Conservation (phyloP, 1,139 yeast genomes). For the Geotrichum histeridarum region DNA sequence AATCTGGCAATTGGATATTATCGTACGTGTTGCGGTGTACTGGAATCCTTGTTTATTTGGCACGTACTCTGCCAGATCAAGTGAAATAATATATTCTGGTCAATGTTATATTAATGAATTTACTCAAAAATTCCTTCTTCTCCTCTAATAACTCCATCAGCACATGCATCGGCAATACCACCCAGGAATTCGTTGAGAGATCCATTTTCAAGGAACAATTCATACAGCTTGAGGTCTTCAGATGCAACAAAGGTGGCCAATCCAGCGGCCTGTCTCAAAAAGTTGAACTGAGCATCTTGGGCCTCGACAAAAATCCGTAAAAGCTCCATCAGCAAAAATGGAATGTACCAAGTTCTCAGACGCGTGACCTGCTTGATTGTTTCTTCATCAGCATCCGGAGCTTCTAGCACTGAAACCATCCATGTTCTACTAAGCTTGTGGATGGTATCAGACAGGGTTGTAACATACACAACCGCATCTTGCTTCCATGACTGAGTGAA, state of each 20-base stretch:
- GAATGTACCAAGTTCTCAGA: slow-evolving; percentile 66
- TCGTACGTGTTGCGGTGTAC: neutral
- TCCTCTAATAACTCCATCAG: slow-evolving; percentile 41
- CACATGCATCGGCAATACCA: slow-evolving; percentile 54
- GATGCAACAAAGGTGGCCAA: slow-evolving; percentile 53
- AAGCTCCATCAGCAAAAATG: slow-evolving; percentile 61
- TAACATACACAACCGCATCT: slow-evolving; percentile 21
- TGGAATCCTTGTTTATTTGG: neutral
- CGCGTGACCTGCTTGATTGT: slow-evolving; percentile 19
- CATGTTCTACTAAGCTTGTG: slow-evolving; percentile 25
- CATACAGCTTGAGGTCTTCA: slow-evolving; percentile 45
- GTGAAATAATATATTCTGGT: too few species aligned
- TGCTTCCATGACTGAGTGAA: slow-evolving; percentile 19
- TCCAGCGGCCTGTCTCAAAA: slow-evolving; percentile 51
- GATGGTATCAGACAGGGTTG: slow-evolving; percentile 21
- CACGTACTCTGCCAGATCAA: too few species aligned
- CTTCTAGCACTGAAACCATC: slow-evolving; percentile 21
- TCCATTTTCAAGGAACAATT: slow-evolving; percentile 57
- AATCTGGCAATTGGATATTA: neutral
- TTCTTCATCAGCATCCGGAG: slow-evolving; percentile 12
- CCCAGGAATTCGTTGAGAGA: slow-evolving; percentile 57
- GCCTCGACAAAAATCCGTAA: slow-evolving; percentile 49
- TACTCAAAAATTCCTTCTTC: slow-evolving; percentile 29
- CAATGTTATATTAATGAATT: neutral
- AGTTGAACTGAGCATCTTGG: slow-evolving; percentile 34